Percentiles rank a stretch among this genome's conserved stretches.
Evolutionary conservation across 2,329 filamentous ascomycete species (phyloP).

Genomic region (Colletotrichum filicis): DNA sequence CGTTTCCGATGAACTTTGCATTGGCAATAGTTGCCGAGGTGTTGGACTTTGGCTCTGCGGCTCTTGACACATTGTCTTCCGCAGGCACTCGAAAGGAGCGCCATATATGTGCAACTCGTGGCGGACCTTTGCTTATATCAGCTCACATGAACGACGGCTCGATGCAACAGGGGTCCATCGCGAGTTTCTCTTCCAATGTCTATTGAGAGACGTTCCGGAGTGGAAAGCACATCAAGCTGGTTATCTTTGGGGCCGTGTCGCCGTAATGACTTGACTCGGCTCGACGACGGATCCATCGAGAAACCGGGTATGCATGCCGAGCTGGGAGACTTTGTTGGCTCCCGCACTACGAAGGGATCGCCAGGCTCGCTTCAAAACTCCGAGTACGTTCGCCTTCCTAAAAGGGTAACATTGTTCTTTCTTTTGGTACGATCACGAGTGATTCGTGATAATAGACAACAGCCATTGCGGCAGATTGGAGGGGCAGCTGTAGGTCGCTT

Average conservation of each 20-base stretch:
- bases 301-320: background rate
- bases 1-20: constrained; percentile 24
- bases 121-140: constrained; percentile 4
- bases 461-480: background rate
- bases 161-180: constrained; percentile 6
- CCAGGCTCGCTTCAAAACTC: background rate
- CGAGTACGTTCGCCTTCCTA: background rate
- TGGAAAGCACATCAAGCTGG: background rate
- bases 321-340: background rate
- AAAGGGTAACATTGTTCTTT: background rate
- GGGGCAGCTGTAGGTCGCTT: background rate
- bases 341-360: background rate
- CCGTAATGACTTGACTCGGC: background rate
- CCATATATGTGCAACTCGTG: background rate
- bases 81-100: background rate
- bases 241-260: background rate
- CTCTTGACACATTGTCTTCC: background rate
- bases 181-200: background rate
- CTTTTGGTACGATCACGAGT: background rate
- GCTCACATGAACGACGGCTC: background rate
- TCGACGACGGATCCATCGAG: background rate
- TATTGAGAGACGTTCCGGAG: background rate
- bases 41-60: background rate
- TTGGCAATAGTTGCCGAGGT: constrained; percentile 15
- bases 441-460: background rate